Percentiles rank a stretch among this genome's conserved stretches.
Evolutionary conservation across 345 rosid species (phyloP).

Genomic region (Nephelium lappaceum): DNA sequence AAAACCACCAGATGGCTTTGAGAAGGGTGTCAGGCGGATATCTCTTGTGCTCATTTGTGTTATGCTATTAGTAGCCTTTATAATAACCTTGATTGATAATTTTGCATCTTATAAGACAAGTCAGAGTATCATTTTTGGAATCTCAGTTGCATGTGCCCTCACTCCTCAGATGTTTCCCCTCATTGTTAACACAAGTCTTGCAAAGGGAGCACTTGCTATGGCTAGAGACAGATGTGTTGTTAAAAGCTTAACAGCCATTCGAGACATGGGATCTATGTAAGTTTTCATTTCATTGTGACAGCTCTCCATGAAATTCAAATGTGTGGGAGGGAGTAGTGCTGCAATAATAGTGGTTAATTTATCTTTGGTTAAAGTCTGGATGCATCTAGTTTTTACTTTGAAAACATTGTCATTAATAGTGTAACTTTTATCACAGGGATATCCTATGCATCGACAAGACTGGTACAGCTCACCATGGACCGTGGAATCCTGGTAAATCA

Average conservation of each 20-base stretch:
- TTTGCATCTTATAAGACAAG: conserved; percentile 34
- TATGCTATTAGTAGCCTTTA: conserved; percentile 53
- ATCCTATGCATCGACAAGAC: conserved; percentile 79
- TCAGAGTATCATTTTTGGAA: conserved; percentile 59
- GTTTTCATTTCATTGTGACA: conserved; percentile 14
- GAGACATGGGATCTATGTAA: conserved; percentile 81
- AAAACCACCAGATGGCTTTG: conserved; percentile 59
- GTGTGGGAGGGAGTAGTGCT: neutral
- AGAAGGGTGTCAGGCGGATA: conserved; percentile 53
- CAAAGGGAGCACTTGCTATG: conserved; percentile 79
- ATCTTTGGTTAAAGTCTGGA: neutral
- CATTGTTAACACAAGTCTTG: conserved; percentile 68
- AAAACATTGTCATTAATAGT: neutral
- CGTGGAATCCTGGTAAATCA: conserved; percentile 56
- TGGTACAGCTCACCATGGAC: conserved; percentile 77
- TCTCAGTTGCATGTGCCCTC: conserved; percentile 70
- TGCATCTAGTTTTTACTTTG: neutral
- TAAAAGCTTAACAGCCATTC: conserved; percentile 62
- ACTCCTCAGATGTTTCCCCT: conserved; percentile 87
- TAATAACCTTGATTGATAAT: conserved; percentile 46
- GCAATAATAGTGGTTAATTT: too few relatives aligned
- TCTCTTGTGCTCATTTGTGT: conserved; percentile 62
- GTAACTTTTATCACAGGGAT: conserved; percentile 43
- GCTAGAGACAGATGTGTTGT: conserved; percentile 75
- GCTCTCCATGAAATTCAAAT: too few relatives aligned